These are phyloP conservation scores for Malus hybrid DNA, from an alignment of 331 rosid genomes.

Conservation along the genomic window DNA sequence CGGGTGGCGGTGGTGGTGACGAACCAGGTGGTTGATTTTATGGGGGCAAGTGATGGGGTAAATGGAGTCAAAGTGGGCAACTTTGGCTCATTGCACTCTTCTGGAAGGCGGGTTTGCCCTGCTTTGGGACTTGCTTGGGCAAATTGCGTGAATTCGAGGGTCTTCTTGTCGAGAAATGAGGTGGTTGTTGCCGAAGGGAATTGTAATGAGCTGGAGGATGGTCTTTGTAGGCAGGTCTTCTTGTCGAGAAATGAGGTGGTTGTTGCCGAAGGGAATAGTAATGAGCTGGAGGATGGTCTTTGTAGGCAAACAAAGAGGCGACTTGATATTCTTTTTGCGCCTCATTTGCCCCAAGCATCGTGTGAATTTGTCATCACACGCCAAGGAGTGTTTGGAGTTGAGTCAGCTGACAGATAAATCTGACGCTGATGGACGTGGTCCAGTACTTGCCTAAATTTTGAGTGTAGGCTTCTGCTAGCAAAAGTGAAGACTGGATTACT, in stretches of 20 bases:
- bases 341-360: slow-evolving; percentile 62
- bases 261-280: slow-evolving; percentile 11
- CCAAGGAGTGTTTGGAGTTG: slow-evolving; percentile 56
- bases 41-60: slow-evolving; percentile 29
- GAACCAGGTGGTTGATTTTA: slow-evolving; percentile 73
- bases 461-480: not conserved
- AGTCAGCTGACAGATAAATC: not conserved
- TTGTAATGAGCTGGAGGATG: slow-evolving; percentile 1
- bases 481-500: not conserved
- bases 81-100: slow-evolving; percentile 34
- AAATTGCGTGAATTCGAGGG: slow-evolving; percentile 73
- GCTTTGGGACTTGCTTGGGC: slow-evolving; percentile 85
- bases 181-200: slow-evolving; percentile 15
- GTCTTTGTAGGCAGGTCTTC: slow-evolving; percentile 31
- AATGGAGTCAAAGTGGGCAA: slow-evolving; percentile 62
- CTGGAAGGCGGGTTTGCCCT: slow-evolving; percentile 61
- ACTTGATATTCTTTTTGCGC: slow-evolving; percentile 65
- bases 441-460: not conserved
- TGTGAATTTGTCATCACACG: slow-evolving; percentile 39
- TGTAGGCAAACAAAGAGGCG: slow-evolving; percentile 30
- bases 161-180: slow-evolving; percentile 56
- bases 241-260: slow-evolving; percentile 44
- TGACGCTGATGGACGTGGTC: not conserved
- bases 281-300: not conserved
- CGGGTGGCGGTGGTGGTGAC: slow-evolving; percentile 64